Base-by-base conservation (phyloP, 352 stramenopile species). In the Lagenidium giganteum region DNA sequence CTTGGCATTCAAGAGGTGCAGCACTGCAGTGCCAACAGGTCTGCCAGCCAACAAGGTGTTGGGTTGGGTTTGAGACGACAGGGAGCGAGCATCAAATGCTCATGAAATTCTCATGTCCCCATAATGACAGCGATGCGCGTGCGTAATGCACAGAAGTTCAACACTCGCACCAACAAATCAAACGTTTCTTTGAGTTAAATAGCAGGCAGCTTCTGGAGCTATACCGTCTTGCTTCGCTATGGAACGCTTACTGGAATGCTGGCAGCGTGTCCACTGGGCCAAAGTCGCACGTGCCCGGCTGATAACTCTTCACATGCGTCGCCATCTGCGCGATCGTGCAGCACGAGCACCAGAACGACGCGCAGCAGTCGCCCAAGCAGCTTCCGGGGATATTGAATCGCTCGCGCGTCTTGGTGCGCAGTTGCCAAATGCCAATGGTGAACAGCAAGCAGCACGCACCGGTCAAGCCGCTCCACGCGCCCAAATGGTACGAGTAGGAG, bases 311-410 rank as follows among this genome's bases (percentile, higher is more conserved):
- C 41, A 78, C 57, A 38, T 87, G 73, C 17, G 70, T 64, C 2
- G 67, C 68, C 56, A 87, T 76, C 47, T 87, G 73, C n/a, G 73
- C 68, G 25, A 75, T 68, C 5, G 57, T 47, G 49, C 71, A 82
- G 58, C 67, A 78, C 20, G 57, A 50, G 26, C 70, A 80, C 34
- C 51, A 83, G 9, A 46, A 60, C 14, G 60, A 53, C 4, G 53
- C 47, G 40, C 59, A 4, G n/a, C 38, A 72, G 54, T 83, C 69
- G 6, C 60, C 45, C 5, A 27, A 9, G 4, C 44, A 62, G 16
- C 54, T 63, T n/a, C 73, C 73, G 21, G 61, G 64, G 41, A 86
- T 82, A 36, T 69, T 48, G 51, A 83, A 86, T 11, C 66, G 61
- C 1, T 38, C 45, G 18, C 73, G 70, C 4, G 77, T 67, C 0